Conservation (phyloP, 169 alveolate genomes). For the Eimeria acervulina region DNA sequence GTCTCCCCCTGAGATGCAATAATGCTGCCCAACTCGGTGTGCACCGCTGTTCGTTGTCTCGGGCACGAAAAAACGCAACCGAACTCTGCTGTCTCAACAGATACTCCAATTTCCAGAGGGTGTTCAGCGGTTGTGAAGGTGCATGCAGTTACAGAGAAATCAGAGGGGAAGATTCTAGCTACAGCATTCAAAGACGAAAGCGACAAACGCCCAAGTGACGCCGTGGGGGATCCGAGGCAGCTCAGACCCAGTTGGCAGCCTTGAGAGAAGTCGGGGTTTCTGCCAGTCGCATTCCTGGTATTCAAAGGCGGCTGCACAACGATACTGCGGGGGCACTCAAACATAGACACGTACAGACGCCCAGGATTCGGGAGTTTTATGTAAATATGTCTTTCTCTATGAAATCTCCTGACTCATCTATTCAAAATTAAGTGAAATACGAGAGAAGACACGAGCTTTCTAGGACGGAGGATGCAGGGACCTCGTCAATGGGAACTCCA, state of each 20-base stretch:
- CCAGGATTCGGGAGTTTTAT: background rate
- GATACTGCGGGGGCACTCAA: background rate
- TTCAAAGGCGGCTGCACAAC: background rate
- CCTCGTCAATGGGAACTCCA: background rate
- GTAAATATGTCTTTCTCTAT: background rate
- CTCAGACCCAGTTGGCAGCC: background rate
- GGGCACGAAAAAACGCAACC: background rate
- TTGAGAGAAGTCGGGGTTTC: background rate
- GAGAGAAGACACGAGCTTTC: background rate
- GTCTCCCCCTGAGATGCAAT: background rate
- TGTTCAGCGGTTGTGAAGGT: background rate
- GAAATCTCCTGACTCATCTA: background rate
- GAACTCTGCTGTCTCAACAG: background rate
- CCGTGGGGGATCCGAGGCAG: conserved; percentile 45
- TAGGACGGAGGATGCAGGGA: background rate
- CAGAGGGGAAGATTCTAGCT: background rate
- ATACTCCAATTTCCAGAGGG: background rate
- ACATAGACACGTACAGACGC: background rate
- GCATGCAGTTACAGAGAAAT: background rate
- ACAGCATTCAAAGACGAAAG: background rate
- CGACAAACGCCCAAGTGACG: background rate
- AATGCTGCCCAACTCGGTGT: background rate
- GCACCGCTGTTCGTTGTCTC: background rate
- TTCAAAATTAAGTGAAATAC: background rate
- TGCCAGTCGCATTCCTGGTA: background rate